Conservation (phyloP, 768 basidiomycete genomes). For the Hericium erinaceus region DNA sequence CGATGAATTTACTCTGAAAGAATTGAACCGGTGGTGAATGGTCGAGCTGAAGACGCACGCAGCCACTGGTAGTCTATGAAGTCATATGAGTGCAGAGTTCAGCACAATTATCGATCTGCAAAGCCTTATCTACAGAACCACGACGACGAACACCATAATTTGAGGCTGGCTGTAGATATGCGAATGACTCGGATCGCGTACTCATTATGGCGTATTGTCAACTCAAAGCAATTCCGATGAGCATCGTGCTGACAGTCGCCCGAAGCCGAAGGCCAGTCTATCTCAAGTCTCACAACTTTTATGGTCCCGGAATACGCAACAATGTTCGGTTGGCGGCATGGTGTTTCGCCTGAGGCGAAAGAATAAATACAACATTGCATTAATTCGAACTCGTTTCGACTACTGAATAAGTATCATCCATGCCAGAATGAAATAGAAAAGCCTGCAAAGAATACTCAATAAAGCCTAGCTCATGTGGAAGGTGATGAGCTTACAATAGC, state of each 20-base stretch:
- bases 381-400: background rate
- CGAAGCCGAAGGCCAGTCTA: background rate
- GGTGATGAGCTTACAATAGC: conserved; percentile 55
- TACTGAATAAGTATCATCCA: conserved; percentile 97
- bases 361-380: background rate
- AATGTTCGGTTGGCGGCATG: background rate
- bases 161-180: no score
- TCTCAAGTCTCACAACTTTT: background rate
- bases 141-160: no score
- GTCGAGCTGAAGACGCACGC: no score
- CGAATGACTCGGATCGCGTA: no score
- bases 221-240: no score
- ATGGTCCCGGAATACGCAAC: background rate
- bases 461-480: background rate
- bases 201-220: no score
- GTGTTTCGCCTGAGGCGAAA: background rate
- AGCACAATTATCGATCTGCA: no score
- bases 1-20: no score
- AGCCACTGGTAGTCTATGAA: no score
- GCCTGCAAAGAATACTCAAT: conserved; percentile 28
- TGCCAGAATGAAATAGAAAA: conserved; percentile 90
- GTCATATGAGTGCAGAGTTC: no score
- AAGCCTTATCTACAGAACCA: no score
- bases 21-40: no score
- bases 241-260: background rate